A percentile compares a stretch with the other conserved stretches of the same genome.
phyloP scores from a whole-genome alignment of 768 basidiomycete species.

The Cantharellus anzutake region DNA sequence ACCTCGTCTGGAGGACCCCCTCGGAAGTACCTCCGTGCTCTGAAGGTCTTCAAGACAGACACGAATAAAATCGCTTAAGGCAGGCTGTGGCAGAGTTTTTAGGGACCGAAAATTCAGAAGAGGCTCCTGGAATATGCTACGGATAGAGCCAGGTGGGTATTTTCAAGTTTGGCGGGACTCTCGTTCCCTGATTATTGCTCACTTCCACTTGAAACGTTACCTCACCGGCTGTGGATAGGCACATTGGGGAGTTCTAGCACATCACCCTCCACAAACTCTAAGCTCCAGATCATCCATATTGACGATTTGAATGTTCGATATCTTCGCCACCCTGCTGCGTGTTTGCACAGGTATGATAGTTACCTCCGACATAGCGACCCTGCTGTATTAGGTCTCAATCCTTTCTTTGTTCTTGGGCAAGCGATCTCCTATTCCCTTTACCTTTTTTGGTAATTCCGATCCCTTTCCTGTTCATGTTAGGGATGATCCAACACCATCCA shows the following conservation, averaged over 20 bases:
- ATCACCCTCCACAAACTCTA: no score
- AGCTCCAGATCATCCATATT: slow-evolving; percentile 8
- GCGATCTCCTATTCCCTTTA: slow-evolving; percentile 12
- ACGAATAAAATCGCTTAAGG: slow-evolving; percentile 60
- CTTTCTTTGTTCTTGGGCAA: slow-evolving; percentile 93
- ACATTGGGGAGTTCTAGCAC: slow-evolving; percentile 95
- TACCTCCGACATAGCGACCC: slow-evolving; percentile 81
- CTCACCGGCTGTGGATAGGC: slow-evolving; percentile 25
- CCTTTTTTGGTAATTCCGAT: no score
- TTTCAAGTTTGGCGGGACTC: slow-evolving; percentile 16
- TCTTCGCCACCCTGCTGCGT: no score
- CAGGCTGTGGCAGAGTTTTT: slow-evolving; percentile 65
- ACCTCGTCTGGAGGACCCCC: slow-evolving; percentile 79
- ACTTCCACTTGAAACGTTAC: background rate
- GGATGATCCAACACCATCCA: slow-evolving; percentile 79
- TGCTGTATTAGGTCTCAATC: slow-evolving; percentile 86
- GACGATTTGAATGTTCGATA: no score
- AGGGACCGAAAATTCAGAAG: slow-evolving; percentile 52
- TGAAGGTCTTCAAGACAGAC: slow-evolving; percentile 61
- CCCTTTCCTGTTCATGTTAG: slow-evolving; percentile 20
- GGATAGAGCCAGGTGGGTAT: slow-evolving; percentile 35
- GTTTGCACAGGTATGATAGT: slow-evolving; percentile 50
- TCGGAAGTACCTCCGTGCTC: slow-evolving; percentile 55
- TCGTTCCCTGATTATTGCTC: no score
- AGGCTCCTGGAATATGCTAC: slow-evolving; percentile 60